Conservation (phyloP, 75 land plant genomes). For the Pseudotsuga menziesii region DNA sequence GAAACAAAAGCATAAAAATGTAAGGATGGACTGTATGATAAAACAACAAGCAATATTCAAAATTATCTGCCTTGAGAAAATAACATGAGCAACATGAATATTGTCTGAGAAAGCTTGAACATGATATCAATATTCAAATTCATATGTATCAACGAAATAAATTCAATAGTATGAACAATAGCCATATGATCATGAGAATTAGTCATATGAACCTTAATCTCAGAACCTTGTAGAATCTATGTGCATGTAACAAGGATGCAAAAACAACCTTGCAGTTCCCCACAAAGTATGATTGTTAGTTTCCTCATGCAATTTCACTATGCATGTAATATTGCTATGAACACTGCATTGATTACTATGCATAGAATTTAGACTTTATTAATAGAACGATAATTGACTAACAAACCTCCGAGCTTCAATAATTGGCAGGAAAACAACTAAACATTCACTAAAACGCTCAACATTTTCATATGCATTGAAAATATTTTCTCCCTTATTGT, state of each 20-base stretch:
- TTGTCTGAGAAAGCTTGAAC: too few relatives aligned
- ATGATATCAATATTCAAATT: background rate
- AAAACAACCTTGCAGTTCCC: constrained; percentile 92
- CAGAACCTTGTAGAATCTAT: constrained; percentile 89
- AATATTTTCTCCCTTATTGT: constrained; percentile 41
- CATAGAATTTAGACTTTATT: too few relatives aligned
- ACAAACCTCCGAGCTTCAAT: constrained; percentile 45
- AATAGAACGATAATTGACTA: background rate
- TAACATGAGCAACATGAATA: too few relatives aligned
- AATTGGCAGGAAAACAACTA: constrained; percentile 43
- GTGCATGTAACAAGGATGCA: constrained; percentile 96
- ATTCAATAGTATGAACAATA: background rate
- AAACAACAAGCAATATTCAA: too few relatives aligned
- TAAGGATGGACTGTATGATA: constrained; percentile 60
- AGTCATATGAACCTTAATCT: background rate
- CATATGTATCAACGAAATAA: background rate
- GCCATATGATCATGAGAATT: background rate
- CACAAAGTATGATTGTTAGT: constrained; percentile 71
- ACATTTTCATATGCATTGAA: constrained; percentile 45
- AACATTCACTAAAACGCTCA: constrained; percentile 40
- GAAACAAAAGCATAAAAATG: constrained; percentile 89
- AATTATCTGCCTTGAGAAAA: too few relatives aligned
- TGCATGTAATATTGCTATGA: too few relatives aligned
- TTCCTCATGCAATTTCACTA: constrained; percentile 36
- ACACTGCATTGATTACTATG: too few relatives aligned